These are phyloP conservation scores for Pseudogymnoascus pannorum DNA, from an alignment of 2,329 filamentous ascomycete genomes.

Conservation along the genomic window DNA sequence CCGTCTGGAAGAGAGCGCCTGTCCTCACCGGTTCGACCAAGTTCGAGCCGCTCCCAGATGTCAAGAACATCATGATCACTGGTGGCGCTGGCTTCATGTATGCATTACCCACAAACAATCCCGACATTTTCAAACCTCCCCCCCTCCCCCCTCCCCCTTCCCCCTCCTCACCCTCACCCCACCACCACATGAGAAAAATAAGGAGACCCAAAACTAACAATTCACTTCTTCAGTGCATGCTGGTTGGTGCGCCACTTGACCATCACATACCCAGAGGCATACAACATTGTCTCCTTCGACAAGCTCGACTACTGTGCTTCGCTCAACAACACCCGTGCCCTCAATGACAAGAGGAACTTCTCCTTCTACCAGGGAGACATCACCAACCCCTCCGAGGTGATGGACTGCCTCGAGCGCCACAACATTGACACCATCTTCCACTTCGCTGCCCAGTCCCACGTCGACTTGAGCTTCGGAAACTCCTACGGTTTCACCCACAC, in stretches of 20 bases:
- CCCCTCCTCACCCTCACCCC: conserved; percentile 3
- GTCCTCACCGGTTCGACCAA: conserved; percentile 61
- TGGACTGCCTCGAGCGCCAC: conserved; percentile 62
- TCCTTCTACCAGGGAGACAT: conserved; percentile 74
- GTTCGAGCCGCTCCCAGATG: conserved; percentile 60
- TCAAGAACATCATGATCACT: conserved; percentile 77
- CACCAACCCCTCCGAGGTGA: conserved; percentile 61
- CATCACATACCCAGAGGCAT: conserved; percentile 63
- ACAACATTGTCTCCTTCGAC: conserved; percentile 77
- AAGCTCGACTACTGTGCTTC: conserved; percentile 79
- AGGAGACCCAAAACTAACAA: background rate
- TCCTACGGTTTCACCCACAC: conserved; percentile 74
- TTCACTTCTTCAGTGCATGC: conserved; percentile 51
- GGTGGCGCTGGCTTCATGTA: conserved; percentile 83
- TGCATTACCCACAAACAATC: conserved; percentile 13
- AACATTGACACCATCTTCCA: conserved; percentile 75
- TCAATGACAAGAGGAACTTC: conserved; percentile 65
- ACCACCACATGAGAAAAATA: background rate
- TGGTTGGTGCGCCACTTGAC: conserved; percentile 76
- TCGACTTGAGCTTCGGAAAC: conserved; percentile 76
- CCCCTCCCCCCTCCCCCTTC: background rate
- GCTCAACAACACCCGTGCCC: conserved; percentile 66
- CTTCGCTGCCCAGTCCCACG: conserved; percentile 80
- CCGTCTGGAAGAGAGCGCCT: conserved; percentile 65
- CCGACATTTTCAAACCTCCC: background rate